Evolutionary conservation across 768 basidiomycete species (phyloP).

Genomic region (Tricholoma flavovirens): DNA sequence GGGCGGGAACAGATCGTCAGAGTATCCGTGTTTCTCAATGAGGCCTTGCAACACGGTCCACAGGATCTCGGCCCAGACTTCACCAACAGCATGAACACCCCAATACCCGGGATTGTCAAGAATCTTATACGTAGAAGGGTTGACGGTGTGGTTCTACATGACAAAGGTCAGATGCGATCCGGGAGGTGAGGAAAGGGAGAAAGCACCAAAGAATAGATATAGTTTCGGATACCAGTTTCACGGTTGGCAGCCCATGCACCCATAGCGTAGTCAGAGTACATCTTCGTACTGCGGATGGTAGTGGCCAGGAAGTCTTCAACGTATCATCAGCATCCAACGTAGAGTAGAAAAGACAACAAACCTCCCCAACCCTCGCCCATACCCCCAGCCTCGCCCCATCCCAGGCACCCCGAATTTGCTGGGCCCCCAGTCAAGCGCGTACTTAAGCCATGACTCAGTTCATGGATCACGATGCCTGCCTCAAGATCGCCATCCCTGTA

Average conservation of each 20-base stretch:
- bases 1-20: constrained; percentile 78
- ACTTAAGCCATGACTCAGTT: constrained; percentile 82
- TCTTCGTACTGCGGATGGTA: constrained; percentile 67
- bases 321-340: not conserved
- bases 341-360: constrained; percentile 16
- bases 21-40: constrained; percentile 79
- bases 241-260: constrained; percentile 92
- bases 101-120: constrained; percentile 93
- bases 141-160: constrained; percentile 52
- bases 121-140: constrained; percentile 92
- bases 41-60: constrained; percentile 74
- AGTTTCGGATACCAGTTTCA: constrained; percentile 77
- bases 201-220: constrained; percentile 67
- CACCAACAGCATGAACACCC: constrained; percentile 88
- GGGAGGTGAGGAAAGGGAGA: not conserved
- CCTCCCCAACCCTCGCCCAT: constrained; percentile 99
- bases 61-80: constrained; percentile 93
- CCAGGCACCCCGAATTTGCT: constrained; percentile 86
- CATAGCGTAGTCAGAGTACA: constrained; percentile 82
- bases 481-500: constrained; percentile 95
- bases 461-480: constrained; percentile 95
- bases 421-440: constrained; percentile 95
- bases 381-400: constrained; percentile 93
- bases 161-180: not conserved
- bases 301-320: constrained; percentile 75